phyloP scores from a whole-genome alignment of 306 rosid genomes.

The Pyrus bretschneideri region DNA sequence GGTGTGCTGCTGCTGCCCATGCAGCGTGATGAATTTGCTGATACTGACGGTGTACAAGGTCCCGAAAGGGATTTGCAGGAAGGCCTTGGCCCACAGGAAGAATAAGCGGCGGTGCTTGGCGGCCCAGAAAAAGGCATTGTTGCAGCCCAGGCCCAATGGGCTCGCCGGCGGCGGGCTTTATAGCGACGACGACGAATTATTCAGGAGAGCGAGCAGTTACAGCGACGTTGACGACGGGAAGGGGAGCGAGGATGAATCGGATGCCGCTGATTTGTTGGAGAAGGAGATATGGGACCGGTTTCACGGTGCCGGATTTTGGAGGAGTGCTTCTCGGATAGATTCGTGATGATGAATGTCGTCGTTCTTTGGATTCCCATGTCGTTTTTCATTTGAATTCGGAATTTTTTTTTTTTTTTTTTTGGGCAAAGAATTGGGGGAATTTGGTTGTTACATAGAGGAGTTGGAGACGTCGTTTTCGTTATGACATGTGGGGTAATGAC shows the following conservation, averaged over 20 bases:
- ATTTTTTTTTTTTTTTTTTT: too few relatives aligned
- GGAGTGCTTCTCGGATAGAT: slow-evolving; percentile 51
- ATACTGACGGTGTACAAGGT: slow-evolving; percentile 47
- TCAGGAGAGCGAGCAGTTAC: background rate
- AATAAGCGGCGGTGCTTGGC: slow-evolving; percentile 13
- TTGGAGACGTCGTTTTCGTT: background rate
- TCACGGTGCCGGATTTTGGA: slow-evolving; percentile 63
- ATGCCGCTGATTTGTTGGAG: slow-evolving; percentile 24
- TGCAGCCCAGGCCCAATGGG: background rate
- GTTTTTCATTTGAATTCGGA: background rate
- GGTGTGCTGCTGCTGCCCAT: slow-evolving; percentile 75
- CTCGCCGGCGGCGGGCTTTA: background rate
- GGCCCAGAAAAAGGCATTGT: slow-evolving; percentile 1
- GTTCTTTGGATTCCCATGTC: background rate
- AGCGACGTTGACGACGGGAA: background rate
- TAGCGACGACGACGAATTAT: background rate
- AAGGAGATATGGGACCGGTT: slow-evolving; percentile 72
- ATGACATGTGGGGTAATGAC: background rate
- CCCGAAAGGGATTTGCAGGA: slow-evolving; percentile 42
- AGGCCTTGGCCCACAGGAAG: slow-evolving; percentile 29
- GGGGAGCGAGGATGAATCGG: background rate
- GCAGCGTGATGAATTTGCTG: slow-evolving; percentile 43
- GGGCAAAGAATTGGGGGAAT: too few relatives aligned
- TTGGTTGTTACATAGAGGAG: background rate
- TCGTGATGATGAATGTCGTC: background rate